Conservation (phyloP, 805 yeast genomes). For the Hanseniaspora singularis region DNA sequence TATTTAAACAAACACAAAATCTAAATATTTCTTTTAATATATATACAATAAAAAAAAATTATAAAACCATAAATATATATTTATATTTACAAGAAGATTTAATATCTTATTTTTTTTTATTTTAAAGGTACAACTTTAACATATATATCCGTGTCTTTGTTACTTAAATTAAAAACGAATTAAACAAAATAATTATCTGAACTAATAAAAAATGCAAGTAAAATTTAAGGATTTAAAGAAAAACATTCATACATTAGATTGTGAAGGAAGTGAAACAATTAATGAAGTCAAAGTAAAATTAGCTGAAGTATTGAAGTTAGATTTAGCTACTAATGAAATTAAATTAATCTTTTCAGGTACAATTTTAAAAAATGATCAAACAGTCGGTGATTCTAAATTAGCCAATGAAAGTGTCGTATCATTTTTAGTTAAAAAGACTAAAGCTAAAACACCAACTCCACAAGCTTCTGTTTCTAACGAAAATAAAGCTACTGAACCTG, state of each 20-base stretch:
- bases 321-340: constrained; percentile 38
- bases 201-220: constrained; percentile 30
- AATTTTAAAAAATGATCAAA: constrained; percentile 72
- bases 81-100: constrained; percentile 18
- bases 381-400: constrained; percentile 58
- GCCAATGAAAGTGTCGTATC: constrained; percentile 80
- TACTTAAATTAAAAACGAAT: no score
- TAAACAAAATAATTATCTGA: no score
- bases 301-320: constrained; percentile 38
- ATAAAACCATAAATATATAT: neutral
- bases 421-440: constrained; percentile 53
- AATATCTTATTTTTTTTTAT: no score
- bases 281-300: constrained; percentile 60
- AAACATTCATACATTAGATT: constrained; percentile 69
- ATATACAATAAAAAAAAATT: neutral
- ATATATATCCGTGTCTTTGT: no score
- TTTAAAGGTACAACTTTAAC: no score
- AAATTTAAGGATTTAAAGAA: constrained; percentile 87
- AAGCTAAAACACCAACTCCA: constrained; percentile 20
- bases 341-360: constrained; percentile 89
- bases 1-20: no score
- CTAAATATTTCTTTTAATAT: no score
- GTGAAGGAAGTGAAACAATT: constrained; percentile 58
- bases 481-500: constrained; percentile 21
- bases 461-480: constrained; percentile 16